phyloP scores from a whole-genome alignment of 176 grass and related monocot species.

The Oryza nivara region DNA sequence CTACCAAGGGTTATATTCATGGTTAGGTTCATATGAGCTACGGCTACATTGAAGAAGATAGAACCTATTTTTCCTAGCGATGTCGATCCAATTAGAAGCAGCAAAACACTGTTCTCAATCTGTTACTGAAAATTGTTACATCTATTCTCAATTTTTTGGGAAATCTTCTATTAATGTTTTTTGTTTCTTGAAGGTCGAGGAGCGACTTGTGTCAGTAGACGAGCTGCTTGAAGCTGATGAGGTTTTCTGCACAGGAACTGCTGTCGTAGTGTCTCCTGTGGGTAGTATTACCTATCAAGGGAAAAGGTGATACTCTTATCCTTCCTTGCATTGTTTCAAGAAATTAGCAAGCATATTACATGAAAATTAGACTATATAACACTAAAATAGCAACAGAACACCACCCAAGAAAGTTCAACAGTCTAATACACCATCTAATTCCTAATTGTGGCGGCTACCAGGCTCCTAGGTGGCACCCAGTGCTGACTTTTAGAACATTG shows the following conservation, averaged over 20 bases:
- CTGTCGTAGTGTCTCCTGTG: conserved; percentile 87
- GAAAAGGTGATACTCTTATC: conserved; percentile 57
- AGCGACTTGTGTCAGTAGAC: conserved; percentile 77
- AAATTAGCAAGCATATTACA: too few species aligned
- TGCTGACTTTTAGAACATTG: too few species aligned
- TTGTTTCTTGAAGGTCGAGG: conserved; percentile 68
- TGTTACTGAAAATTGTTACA: not conserved
- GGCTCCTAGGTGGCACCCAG: too few species aligned
- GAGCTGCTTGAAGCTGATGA: conserved; percentile 90
- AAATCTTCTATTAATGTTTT: conserved; percentile 17
- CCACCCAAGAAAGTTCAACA: too few species aligned
- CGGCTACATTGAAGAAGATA: conserved; percentile 7
- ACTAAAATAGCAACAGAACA: too few species aligned
- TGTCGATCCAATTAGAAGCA: conserved; percentile 11
- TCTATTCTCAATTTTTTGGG: not conserved
- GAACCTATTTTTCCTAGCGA: not conserved
- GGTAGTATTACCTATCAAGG: conserved; percentile 91
- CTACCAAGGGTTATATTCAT: not conserved
- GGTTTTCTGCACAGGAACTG: conserved; percentile 92
- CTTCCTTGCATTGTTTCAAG: not conserved
- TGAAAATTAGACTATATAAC: too few species aligned
- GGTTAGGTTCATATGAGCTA: conserved; percentile 4
- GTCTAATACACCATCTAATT: too few species aligned
- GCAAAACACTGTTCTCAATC: conserved; percentile 12
- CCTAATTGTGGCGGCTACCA: too few species aligned